Percentiles rank a stretch among this genome's conserved stretches.
phyloP scores from a whole-genome alignment of 371 early-diverging fungal species.

The Rhizomucor miehei region DNA sequence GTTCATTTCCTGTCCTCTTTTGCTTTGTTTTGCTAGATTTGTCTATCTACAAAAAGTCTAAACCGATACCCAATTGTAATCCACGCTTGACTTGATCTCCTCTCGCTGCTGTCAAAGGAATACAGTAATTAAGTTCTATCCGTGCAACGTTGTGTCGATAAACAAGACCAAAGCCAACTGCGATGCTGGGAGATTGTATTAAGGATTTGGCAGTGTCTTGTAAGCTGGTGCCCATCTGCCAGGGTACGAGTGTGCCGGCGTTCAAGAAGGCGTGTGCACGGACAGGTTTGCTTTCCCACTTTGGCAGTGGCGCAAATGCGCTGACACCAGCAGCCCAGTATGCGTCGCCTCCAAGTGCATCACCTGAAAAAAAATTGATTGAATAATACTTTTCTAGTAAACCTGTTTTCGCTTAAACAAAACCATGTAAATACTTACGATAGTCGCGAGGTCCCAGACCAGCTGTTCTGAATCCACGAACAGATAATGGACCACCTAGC shows the following conservation, averaged over 20 bases:
- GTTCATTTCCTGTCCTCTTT: too few relatives aligned
- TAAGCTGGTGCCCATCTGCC: slow-evolving; percentile 30
- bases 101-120: slow-evolving; percentile 73
- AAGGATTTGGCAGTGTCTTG: slow-evolving; percentile 34
- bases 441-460: slow-evolving; percentile 90
- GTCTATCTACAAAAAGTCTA: slow-evolving; percentile 70
- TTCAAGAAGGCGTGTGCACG: slow-evolving; percentile 86
- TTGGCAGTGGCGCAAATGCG: slow-evolving; percentile 81
- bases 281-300: slow-evolving; percentile 58
- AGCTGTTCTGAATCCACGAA: slow-evolving; percentile 85
- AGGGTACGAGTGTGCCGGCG: slow-evolving; percentile 71
- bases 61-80: slow-evolving; percentile 84
- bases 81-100: slow-evolving; percentile 80
- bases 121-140: slow-evolving; percentile 86
- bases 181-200: slow-evolving; percentile 58
- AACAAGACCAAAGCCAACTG: slow-evolving; percentile 81
- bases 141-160: slow-evolving; percentile 83
- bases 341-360: slow-evolving; percentile 85
- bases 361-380: slow-evolving; percentile 39
- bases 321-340: slow-evolving; percentile 79
- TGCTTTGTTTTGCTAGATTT: not conserved
- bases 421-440: slow-evolving; percentile 25
- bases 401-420: too few relatives aligned
- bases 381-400: too few relatives aligned
- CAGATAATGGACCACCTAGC: slow-evolving; percentile 81